Evolutionary conservation across 192 early-diverging fungal species (phyloP).

Genomic region (Coemansia sp.): DNA sequence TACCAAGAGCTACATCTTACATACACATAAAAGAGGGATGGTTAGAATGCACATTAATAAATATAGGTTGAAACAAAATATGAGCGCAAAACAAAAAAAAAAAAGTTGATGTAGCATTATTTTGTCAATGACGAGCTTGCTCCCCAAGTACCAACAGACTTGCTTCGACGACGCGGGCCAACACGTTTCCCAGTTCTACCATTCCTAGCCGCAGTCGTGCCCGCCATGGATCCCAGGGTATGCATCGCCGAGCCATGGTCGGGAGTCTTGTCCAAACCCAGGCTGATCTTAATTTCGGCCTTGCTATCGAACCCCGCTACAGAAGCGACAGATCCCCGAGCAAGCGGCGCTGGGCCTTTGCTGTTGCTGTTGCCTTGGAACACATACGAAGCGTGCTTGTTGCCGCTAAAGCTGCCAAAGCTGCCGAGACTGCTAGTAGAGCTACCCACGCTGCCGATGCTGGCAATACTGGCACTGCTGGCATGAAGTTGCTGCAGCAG

Average conservation of each 20-base stretch:
- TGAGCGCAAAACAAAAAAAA: neutral
- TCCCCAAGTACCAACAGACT: conserved; percentile 42
- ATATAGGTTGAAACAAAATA: neutral
- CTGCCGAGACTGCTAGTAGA: neutral
- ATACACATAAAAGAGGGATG: neutral
- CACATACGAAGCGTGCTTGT: neutral
- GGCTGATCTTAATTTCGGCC: conserved; percentile 25
- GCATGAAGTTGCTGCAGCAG: conserved; percentile 11
- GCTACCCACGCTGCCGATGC: neutral
- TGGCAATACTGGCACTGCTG: neutral
- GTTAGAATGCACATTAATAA: neutral
- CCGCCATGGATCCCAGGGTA: neutral
- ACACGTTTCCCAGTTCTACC: conserved; percentile 8
- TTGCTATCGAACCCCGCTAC: conserved; percentile 24
- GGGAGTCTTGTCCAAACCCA: conserved; percentile 30
- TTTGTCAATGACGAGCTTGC: neutral
- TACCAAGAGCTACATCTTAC: neutral
- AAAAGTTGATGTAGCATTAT: neutral
- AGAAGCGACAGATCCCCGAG: neutral
- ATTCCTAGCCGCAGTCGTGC: neutral
- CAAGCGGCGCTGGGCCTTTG: neutral
- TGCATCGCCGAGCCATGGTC: neutral
- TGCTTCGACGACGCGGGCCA: conserved; percentile 30
- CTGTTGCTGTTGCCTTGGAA: neutral
- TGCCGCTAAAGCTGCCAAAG: neutral